Base-by-base conservation (phyloP, 768 basidiomycete genomes). In the Auriscalpium microsporum region DNA sequence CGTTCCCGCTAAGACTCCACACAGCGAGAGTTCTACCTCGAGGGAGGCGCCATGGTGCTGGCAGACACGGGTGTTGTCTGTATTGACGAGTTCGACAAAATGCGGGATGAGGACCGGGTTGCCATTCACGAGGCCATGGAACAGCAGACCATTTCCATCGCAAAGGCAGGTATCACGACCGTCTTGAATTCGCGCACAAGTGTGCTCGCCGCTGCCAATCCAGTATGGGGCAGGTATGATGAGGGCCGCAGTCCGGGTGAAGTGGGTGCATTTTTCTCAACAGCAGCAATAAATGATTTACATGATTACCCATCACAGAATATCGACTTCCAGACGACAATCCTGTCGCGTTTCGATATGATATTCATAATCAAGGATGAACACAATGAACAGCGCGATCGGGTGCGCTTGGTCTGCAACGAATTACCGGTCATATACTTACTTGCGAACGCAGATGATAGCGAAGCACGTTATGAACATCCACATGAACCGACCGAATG, bases 91-190 rank as follows among this genome's bases (percentile, higher is more conserved):
- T 99, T 99, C 64, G 96, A 99, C 73, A 99, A 99, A 75, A 99
- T 99, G 96, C 79, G 95, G 40, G 96, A 99, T 62, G 95, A 98
- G 70, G 96, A 99, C 68, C 84, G 96, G 54, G 96, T 98, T 5
- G 96, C 96, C 0, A 98, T 98, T 57, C 96, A 98, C 71, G 96
- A 98, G 73, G 96, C 95, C 13, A 99, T 99, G 96, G 96, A 99
- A 65, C 96, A 99, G 66, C 95, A 98, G 66, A 99, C 96, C 0
- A 98, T 99, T 62, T 98, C 96, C 2, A 97, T 99, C 60, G 95
- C 95, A 16, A 98, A 99, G 69, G 96, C 96, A 4, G 96, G 95
- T 58, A 99, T 99, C 54, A 97, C 96, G 0, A 99, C 95, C 2
- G 92, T 97, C 7, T 73, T 99, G 10, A 99, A 99, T 71, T 94